These are phyloP conservation scores for Elsinoe australis DNA, from an alignment of 2,329 filamentous ascomycete species.

Conservation along the genomic window DNA sequence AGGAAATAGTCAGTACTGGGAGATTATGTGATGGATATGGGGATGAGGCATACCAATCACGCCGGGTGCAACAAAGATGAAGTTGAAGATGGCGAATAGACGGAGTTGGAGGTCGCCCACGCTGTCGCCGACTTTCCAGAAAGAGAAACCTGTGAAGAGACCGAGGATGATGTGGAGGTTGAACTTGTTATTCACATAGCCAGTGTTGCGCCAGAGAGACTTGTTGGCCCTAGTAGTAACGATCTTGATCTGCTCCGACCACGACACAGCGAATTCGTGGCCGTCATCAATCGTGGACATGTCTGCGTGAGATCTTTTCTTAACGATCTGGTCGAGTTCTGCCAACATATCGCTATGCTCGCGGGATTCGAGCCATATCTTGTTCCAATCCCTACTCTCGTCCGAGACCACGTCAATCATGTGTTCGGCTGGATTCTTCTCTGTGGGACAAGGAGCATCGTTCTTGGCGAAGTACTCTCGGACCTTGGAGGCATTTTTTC, in stretches of 20 bases:
- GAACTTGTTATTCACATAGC: not conserved
- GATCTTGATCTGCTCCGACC: not conserved
- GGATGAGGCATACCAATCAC: conserved; percentile 2
- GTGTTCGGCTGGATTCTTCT: not conserved
- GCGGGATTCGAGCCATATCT: not conserved
- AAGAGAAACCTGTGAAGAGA: conserved; percentile 18
- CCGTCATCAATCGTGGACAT: not conserved
- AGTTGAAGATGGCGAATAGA: conserved; percentile 8
- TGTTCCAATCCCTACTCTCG: not conserved
- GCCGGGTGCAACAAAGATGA: conserved; percentile 13
- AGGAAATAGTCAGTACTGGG: not conserved
- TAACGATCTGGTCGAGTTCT: not conserved
- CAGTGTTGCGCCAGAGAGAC: not conserved
- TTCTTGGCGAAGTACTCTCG: not conserved
- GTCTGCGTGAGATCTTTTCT: not conserved
- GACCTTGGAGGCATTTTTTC: not conserved
- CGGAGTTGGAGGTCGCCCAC: not conserved
- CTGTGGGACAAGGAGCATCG: not conserved
- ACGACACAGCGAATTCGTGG: not conserved
- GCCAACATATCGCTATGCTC: not conserved
- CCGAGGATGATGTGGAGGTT: conserved; percentile 13
- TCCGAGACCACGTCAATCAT: not conserved
- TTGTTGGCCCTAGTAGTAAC: not conserved
- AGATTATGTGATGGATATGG: too few species aligned
- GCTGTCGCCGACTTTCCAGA: not conserved